These are phyloP conservation scores for Pythium myriotylum DNA, from an alignment of 352 stramenopile species.

Conservation along the genomic window DNA sequence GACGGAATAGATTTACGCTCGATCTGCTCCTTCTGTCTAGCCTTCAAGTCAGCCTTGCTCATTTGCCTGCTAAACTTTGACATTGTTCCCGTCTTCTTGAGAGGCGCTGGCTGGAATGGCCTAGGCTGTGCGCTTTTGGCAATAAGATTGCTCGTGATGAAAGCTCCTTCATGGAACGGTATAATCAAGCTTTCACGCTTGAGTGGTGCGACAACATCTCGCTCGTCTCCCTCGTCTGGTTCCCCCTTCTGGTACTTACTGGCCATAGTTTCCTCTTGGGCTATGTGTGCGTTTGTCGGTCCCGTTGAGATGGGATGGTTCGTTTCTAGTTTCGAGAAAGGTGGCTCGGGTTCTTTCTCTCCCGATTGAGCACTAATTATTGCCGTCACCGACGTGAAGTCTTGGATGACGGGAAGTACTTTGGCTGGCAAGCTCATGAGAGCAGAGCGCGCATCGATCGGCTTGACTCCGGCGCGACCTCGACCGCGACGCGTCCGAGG, in stretches of 20 bases:
- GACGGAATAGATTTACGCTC: slow-evolving; percentile 9
- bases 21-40: slow-evolving; percentile 16
- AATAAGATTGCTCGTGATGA: no score
- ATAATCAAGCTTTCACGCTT: neutral
- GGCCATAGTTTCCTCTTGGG: neutral
- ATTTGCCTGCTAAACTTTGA: neutral
- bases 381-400: neutral
- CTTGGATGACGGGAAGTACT: neutral
- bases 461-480: no score
- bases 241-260: neutral
- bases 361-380: neutral
- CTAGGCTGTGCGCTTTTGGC: slow-evolving; percentile 4
- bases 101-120: neutral
- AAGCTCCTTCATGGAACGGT: no score
- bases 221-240: slow-evolving; percentile 23
- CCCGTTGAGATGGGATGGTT: no score
- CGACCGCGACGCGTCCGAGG: no score
- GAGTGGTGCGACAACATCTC: neutral
- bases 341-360: neutral
- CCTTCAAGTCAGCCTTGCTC: slow-evolving; percentile 20
- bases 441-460: no score
- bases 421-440: neutral
- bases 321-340: no score
- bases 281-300: neutral
- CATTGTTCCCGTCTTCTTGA: slow-evolving; percentile 17